A percentile compares a stretch with the other conserved stretches of the same genome.
Conservation (phyloP, 345 rosid genomes). For the Eucalyptus caleyi region DNA sequence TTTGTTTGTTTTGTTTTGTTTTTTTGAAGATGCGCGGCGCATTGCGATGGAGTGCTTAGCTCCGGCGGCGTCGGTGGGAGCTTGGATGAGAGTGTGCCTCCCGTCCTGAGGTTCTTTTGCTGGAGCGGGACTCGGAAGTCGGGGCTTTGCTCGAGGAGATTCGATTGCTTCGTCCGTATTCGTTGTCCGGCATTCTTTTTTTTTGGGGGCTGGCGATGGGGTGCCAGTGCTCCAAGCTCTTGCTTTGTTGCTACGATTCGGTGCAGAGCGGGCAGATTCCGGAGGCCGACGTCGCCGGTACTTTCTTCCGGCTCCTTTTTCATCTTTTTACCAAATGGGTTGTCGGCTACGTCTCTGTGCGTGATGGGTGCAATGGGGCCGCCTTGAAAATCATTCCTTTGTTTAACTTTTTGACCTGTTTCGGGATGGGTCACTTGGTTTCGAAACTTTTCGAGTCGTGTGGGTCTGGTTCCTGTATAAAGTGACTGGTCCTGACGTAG, state of each 20-base stretch:
- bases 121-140: neutral
- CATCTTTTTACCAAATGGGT: neutral
- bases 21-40: neutral
- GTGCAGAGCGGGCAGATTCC: neutral
- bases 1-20: neutral
- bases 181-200: neutral
- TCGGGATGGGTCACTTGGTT: neutral
- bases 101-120: neutral
- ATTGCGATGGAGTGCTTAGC: neutral
- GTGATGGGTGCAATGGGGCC: neutral
- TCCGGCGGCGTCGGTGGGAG: neutral
- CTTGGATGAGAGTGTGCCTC: neutral
- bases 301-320: neutral
- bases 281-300: conserved; percentile 9
- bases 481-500: neutral
- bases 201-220: conserved; percentile 6
- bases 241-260: conserved; percentile 5
- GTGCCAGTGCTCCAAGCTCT: conserved; percentile 22
- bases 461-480: neutral
- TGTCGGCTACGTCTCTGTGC: neutral
- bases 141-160: neutral
- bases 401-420: neutral
- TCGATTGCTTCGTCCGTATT: neutral
- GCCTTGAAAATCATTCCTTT: neutral
- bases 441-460: neutral